phyloP scores from a whole-genome alignment of 164 flowering plant genomes.

The Cinnamomum micranthum region DNA sequence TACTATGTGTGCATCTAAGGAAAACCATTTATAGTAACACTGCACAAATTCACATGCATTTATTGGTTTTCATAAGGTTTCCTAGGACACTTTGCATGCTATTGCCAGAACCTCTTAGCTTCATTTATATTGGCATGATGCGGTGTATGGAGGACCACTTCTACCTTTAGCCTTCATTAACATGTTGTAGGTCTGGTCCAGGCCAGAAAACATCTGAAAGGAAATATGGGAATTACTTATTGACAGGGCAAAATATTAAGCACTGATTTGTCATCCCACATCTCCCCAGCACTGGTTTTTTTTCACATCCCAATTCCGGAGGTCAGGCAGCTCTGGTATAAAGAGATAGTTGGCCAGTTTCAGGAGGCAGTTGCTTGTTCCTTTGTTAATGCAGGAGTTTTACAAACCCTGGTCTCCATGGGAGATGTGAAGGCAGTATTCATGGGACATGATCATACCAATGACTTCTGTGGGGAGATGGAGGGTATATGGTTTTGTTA shows the following conservation, averaged over 20 bases:
- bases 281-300: slow-evolving; percentile 57
- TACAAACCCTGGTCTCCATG: slow-evolving; percentile 53
- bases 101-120: too few species aligned
- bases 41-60: too few species aligned
- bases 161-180: slow-evolving; percentile 42
- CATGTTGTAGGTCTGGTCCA: slow-evolving; percentile 39
- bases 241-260: slow-evolving; percentile 44
- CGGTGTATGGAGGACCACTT: background rate
- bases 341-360: slow-evolving; percentile 46
- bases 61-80: too few species aligned
- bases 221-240: slow-evolving; percentile 6
- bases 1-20: too few species aligned
- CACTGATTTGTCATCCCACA: background rate
- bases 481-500: slow-evolving; percentile 80
- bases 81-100: too few species aligned
- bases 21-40: too few species aligned
- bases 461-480: slow-evolving; percentile 86
- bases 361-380: slow-evolving; percentile 80
- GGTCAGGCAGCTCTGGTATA: slow-evolving; percentile 45
- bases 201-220: slow-evolving; percentile 7
- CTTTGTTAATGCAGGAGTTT: slow-evolving; percentile 60
- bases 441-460: slow-evolving; percentile 81
- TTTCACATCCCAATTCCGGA: slow-evolving; percentile 97
- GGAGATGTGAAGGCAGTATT: slow-evolving; percentile 78
- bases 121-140: too few species aligned